Conservation (phyloP, 192 early-diverging fungal genomes). For the Umbelopsis isabellina region DNA sequence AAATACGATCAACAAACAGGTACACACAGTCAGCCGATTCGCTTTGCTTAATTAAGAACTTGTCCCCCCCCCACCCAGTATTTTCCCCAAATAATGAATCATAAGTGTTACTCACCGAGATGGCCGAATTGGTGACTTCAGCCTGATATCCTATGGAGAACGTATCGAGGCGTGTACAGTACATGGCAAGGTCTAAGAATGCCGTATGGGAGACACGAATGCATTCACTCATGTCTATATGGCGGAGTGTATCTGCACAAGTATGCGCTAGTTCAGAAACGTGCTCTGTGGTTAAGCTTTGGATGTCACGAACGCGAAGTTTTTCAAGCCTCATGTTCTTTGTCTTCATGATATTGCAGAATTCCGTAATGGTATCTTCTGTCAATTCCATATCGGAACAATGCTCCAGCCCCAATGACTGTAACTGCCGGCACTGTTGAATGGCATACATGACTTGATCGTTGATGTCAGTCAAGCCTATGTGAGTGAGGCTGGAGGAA, state of each 20-base stretch:
- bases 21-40: background rate
- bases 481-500: conserved; percentile 15
- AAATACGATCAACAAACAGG: conserved; percentile 6
- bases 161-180: conserved; percentile 16
- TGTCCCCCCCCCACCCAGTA: background rate
- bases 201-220: conserved; percentile 21
- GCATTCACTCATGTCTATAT: conserved; percentile 39
- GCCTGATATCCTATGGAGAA: conserved; percentile 33
- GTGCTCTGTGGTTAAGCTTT: conserved; percentile 35
- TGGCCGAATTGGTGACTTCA: conserved; percentile 28
- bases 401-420: conserved; percentile 36
- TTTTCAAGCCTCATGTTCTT: conserved; percentile 1
- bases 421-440: conserved; percentile 23
- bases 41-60: conserved; percentile 1
- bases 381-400: conserved; percentile 29
- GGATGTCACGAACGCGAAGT: conserved; percentile 35
- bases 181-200: conserved; percentile 16
- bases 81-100: background rate
- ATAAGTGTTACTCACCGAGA: conserved; percentile 19
- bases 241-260: conserved; percentile 12
- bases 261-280: conserved; percentile 1
- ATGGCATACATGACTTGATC: conserved; percentile 30
- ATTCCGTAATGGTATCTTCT: conserved; percentile 23
- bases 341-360: conserved; percentile 8
- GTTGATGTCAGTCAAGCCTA: conserved; percentile 37